phyloP scores from a whole-genome alignment of 805 yeast genomes.

The Teunomyces atbi region DNA sequence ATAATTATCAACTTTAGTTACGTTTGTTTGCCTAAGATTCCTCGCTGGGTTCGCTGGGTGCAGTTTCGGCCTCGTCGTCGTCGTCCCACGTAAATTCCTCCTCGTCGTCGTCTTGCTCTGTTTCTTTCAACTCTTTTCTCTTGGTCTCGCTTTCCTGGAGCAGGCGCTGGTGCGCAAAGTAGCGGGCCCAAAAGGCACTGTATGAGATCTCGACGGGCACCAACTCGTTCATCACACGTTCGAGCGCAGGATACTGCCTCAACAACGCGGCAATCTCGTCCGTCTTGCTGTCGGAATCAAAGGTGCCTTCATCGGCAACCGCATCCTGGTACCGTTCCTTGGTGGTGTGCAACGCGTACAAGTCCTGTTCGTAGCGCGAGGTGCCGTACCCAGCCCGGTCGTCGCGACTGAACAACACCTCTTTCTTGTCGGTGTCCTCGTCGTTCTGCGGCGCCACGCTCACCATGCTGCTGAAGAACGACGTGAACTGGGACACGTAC shows the following conservation, averaged over 20 bases:
- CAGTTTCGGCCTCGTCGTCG: constrained; percentile 44
- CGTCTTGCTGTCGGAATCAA: constrained; percentile 48
- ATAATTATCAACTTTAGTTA: background rate
- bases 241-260: constrained; percentile 49
- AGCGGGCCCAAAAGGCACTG: constrained; percentile 71
- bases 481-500: constrained; percentile 58
- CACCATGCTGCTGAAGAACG: constrained; percentile 46
- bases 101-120: constrained; percentile 40
- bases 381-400: constrained; percentile 32
- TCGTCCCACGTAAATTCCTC: constrained; percentile 55
- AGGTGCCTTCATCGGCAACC: constrained; percentile 19
- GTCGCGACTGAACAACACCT: constrained; percentile 17
- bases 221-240: constrained; percentile 53
- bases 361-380: constrained; percentile 38
- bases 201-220: constrained; percentile 66
- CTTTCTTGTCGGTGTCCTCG: constrained; percentile 12
- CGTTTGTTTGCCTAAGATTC: no score
- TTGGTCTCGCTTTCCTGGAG: constrained; percentile 62
- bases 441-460: constrained; percentile 16
- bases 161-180: constrained; percentile 52
- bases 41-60: background rate
- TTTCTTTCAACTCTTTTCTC: constrained; percentile 52
- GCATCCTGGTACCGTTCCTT: constrained; percentile 20
- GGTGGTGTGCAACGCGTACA: constrained; percentile 38
- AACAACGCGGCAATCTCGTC: constrained; percentile 50